Evolutionary conservation across 805 yeast species (phyloP).

Genomic region (Ogataea nonfermentans): DNA sequence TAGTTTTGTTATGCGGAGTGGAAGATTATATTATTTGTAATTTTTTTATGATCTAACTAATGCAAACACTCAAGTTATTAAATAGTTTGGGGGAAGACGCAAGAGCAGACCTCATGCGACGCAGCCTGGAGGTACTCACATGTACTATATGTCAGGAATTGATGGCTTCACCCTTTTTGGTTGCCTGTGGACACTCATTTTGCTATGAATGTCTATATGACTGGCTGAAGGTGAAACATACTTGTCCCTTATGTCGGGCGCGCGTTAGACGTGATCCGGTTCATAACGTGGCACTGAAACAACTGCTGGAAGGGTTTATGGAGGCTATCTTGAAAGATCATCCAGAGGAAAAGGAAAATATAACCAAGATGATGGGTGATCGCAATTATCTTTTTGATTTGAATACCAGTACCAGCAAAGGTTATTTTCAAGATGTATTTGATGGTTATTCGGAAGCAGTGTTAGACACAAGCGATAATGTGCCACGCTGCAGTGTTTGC

Average conservation of each 20-base stretch:
- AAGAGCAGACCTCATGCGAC: constrained; percentile 19
- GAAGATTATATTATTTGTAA: neutral
- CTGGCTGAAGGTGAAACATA: constrained; percentile 57
- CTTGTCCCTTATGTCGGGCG: constrained; percentile 70
- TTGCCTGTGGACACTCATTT: constrained; percentile 71
- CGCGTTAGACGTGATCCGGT: constrained; percentile 49
- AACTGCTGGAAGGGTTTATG: constrained; percentile 41
- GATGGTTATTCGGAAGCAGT: constrained; percentile 47
- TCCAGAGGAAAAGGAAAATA: constrained; percentile 12
- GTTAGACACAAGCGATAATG: constrained; percentile 66
- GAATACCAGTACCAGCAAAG: constrained; percentile 35
- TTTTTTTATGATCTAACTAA: constrained; percentile 5
- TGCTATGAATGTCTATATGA: constrained; percentile 64
- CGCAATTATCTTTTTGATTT: constrained; percentile 36
- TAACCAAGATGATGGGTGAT: constrained; percentile 30
- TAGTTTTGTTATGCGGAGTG: neutral
- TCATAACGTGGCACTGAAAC: constrained; percentile 51
- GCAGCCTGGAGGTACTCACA: constrained; percentile 33
- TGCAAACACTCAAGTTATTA: constrained; percentile 9
- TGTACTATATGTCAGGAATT: constrained; percentile 71
- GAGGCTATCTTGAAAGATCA: constrained; percentile 37
- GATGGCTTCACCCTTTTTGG: constrained; percentile 59
- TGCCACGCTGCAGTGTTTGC: constrained; percentile 70
- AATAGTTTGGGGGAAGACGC: constrained; percentile 13
- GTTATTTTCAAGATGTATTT: constrained; percentile 51